Conservation (phyloP, 768 basidiomycete genomes). For the Hypholoma fasciculare region DNA sequence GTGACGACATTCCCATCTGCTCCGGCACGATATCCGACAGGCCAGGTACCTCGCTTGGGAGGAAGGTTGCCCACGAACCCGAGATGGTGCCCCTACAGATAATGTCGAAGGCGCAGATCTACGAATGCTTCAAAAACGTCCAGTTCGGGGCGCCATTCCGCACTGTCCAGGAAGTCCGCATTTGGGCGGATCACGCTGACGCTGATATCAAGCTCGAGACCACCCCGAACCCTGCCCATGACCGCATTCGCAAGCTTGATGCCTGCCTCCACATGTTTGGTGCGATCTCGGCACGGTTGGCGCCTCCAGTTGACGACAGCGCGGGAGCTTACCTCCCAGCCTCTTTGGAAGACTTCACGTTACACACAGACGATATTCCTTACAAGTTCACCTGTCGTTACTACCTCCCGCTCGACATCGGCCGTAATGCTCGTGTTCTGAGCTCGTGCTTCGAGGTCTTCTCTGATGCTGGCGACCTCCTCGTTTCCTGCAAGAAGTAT, state of each 20-base stretch:
- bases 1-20: constrained; percentile 24
- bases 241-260: constrained; percentile 33
- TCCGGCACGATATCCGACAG: constrained; percentile 24
- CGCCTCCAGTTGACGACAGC: constrained; percentile 21
- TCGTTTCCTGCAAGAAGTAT: constrained; percentile 33
- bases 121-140: constrained; percentile 31
- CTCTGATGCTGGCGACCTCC: constrained; percentile 26
- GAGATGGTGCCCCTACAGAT: constrained; percentile 22
- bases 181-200: constrained; percentile 32
- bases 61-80: constrained; percentile 18
- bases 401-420: constrained; percentile 28
- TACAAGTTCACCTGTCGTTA: constrained; percentile 33
- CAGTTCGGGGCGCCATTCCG: constrained; percentile 33
- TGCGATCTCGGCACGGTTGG: constrained; percentile 20
- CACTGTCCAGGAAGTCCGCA: constrained; percentile 26
- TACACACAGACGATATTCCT: constrained; percentile 27
- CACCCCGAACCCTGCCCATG: constrained; percentile 22
- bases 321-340: constrained; percentile 33
- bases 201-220: constrained; percentile 24
- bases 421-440: constrained; percentile 25
- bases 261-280: constrained; percentile 36
- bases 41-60: constrained; percentile 9
- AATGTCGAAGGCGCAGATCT: constrained; percentile 28
- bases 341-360: constrained; percentile 28
- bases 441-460: constrained; percentile 30